Percentiles rank a stretch among this genome's conserved stretches.
These are phyloP conservation scores for Lipomyces sp. DNA, from an alignment of 805 yeast species.

Conservation along the genomic window DNA sequence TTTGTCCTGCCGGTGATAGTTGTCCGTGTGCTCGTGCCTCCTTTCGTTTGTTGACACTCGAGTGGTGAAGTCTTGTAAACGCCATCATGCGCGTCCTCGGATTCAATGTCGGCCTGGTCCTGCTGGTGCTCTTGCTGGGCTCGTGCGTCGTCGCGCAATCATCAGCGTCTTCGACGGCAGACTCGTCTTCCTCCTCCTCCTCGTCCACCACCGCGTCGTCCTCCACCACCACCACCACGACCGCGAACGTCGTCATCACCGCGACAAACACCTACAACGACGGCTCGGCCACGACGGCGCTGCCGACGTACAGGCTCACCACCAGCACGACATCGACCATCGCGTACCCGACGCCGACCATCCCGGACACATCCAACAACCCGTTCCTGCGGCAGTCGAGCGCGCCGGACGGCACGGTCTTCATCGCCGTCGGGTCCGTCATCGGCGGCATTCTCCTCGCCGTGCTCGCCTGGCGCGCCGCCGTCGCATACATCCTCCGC, in stretches of 20 bases:
- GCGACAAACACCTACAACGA: conserved; percentile 10
- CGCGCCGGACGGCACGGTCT: conserved; percentile 73
- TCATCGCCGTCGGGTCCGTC: conserved; percentile 73
- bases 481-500: conserved; percentile 49
- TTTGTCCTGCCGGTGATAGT: too few species aligned
- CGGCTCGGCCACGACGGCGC: conserved; percentile 2
- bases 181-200: not conserved
- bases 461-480: conserved; percentile 52
- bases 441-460: conserved; percentile 57
- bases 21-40: too few species aligned
- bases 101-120: too few species aligned
- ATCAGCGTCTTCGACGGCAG: not conserved
- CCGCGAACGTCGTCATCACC: conserved; percentile 8
- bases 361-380: conserved; percentile 59
- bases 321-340: conserved; percentile 4
- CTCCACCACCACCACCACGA: conserved; percentile 1
- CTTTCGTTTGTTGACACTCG: too few species aligned
- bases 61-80: too few species aligned
- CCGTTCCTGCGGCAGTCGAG: conserved; percentile 57
- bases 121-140: not conserved
- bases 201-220: not conserved
- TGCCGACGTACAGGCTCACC: conserved; percentile 3
- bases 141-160: not conserved
- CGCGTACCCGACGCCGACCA: conserved; percentile 45
- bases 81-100: too few species aligned